Evolutionary conservation across 2,329 filamentous ascomycete species (phyloP).

Genomic region (Alternaria novae-zelandiae): DNA sequence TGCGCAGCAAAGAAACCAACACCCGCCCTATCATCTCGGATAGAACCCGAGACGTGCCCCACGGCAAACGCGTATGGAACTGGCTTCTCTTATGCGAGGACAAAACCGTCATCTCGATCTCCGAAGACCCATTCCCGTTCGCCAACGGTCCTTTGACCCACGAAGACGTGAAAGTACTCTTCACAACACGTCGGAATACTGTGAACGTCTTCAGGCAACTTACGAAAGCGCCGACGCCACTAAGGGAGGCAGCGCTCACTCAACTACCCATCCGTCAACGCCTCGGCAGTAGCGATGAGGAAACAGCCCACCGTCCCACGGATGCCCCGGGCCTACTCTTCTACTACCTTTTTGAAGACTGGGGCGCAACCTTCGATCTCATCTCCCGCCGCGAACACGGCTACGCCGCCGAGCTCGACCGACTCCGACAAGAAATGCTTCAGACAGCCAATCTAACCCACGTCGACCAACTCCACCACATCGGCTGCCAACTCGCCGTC

Average conservation of each 20-base stretch:
- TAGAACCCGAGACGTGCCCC: constrained; percentile 49
- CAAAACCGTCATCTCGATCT: constrained; percentile 74
- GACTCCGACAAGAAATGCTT: constrained; percentile 63
- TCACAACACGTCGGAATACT: constrained; percentile 63
- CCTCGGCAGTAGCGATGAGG: constrained; percentile 53
- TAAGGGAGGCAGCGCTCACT: constrained; percentile 49
- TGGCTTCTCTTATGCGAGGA: constrained; percentile 75
- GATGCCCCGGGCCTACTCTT: constrained; percentile 68
- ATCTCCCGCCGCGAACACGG: constrained; percentile 57
- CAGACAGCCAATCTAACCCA: constrained; percentile 54
- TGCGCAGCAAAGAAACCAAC: constrained; percentile 34
- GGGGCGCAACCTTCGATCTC: constrained; percentile 64
- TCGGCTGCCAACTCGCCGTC: constrained; percentile 66
- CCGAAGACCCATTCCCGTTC: constrained; percentile 63
- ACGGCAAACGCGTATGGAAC: constrained; percentile 67
- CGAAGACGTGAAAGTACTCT: constrained; percentile 56
- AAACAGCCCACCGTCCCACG: constrained; percentile 54
- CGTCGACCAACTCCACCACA: constrained; percentile 62
- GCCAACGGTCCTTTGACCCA: constrained; percentile 44
- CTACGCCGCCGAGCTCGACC: constrained; percentile 57
- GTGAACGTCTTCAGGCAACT: constrained; percentile 67
- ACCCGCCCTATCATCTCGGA: constrained; percentile 40
- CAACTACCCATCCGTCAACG: constrained; percentile 55
- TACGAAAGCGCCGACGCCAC: constrained; percentile 58
- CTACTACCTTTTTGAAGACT: constrained; percentile 73